These are phyloP conservation scores for Oryza meyeriana DNA, from an alignment of 176 grass and related monocot genomes.

Conservation along the genomic window DNA sequence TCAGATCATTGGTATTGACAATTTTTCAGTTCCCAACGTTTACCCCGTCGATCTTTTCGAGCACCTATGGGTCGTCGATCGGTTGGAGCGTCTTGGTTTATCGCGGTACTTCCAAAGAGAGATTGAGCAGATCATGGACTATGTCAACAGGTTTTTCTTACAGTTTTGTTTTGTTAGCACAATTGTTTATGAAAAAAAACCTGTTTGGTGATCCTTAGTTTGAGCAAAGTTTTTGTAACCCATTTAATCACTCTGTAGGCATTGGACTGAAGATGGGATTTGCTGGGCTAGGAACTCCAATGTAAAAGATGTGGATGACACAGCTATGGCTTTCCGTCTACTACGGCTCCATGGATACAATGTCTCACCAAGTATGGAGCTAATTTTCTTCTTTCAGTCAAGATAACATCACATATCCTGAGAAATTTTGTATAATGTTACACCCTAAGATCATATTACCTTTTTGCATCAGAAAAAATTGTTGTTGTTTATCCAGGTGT, in stretches of 20 bases:
- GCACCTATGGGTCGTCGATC: constrained; percentile 69
- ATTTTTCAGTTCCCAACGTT: constrained; percentile 67
- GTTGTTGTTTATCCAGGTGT: constrained; percentile 39
- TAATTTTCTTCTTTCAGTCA: background rate
- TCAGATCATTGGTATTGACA: background rate
- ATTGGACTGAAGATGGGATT: constrained; percentile 82
- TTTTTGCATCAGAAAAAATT: background rate
- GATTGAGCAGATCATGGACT: constrained; percentile 67
- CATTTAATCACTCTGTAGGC: constrained; percentile 30
- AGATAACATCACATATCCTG: background rate
- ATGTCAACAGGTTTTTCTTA: constrained; percentile 58
- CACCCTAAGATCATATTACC: background rate
- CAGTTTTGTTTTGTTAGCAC: background rate
- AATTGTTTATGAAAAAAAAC: background rate
- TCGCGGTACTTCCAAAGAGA: constrained; percentile 64
- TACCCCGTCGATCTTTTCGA: constrained; percentile 88
- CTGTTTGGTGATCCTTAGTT: background rate
- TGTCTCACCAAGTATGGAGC: constrained; percentile 55
- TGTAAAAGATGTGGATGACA: constrained; percentile 81
- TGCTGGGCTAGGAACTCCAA: constrained; percentile 81
- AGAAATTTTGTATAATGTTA: background rate
- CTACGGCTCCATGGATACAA: constrained; percentile 75
- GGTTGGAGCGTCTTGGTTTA: constrained; percentile 72
- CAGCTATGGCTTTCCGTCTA: constrained; percentile 84
- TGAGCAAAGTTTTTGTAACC: background rate